Evolutionary conservation across 257 asterid genomes (phyloP).

Genomic region (Ilex aquifolium): DNA sequence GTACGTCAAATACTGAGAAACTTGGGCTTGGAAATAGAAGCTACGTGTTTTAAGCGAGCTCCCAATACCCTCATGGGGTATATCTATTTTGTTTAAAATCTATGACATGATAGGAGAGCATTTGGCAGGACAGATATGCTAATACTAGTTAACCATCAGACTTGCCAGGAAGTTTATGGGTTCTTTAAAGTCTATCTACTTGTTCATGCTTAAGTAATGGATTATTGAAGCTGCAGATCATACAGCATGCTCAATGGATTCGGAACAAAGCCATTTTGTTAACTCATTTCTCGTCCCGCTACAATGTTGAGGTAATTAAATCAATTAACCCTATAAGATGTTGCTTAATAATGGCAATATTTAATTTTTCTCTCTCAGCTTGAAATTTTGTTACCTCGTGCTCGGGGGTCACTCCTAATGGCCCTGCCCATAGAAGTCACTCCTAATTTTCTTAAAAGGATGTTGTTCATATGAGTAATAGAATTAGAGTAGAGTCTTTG

Average conservation of each 20-base stretch:
- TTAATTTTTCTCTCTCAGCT: not conserved
- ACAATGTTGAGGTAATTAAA: slow-evolving; percentile 67
- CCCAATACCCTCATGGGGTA: too few relatives aligned
- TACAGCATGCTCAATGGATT: slow-evolving; percentile 84
- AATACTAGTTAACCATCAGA: not conserved
- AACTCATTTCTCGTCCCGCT: slow-evolving; percentile 94
- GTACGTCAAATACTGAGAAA: slow-evolving; percentile 25
- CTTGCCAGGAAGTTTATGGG: not conserved
- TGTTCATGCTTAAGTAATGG: not conserved
- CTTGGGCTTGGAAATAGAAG: not conserved
- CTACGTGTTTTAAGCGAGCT: not conserved
- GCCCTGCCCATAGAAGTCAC: not conserved
- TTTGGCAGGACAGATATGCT: not conserved
- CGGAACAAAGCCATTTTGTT: slow-evolving; percentile 66
- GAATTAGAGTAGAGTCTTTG: not conserved
- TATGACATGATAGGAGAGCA: not conserved
- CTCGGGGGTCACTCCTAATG: not conserved
- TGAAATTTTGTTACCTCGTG: not conserved
- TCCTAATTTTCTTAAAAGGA: not conserved
- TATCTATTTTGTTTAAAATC: not conserved
- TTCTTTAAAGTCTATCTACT: too few relatives aligned
- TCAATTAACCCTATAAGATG: not conserved
- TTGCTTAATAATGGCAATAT: not conserved
- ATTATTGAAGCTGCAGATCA: slow-evolving; percentile 47
- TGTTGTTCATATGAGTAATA: not conserved